A percentile compares a stretch with the other conserved stretches of the same genome.
Evolutionary conservation across 2,329 filamentous ascomycete genomes (phyloP).

Genomic region (Cladosporium sp.): DNA sequence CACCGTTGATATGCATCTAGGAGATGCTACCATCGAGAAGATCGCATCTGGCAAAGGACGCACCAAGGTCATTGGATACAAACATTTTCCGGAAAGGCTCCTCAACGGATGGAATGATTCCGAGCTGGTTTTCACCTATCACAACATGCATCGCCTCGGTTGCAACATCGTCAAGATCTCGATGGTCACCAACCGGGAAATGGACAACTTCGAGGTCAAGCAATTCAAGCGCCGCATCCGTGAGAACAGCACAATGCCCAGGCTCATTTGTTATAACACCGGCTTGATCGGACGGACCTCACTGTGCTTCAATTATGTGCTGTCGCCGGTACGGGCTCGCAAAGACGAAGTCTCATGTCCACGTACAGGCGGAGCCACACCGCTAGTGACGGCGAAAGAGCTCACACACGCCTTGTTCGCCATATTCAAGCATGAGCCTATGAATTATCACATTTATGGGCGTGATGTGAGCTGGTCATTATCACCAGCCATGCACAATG

Average conservation of each 20-base stretch:
- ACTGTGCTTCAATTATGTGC: slow-evolving; percentile 58
- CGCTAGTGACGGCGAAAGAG: slow-evolving; percentile 54
- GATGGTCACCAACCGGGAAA: slow-evolving; percentile 49
- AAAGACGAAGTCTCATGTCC: slow-evolving; percentile 1
- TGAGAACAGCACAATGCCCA: slow-evolving; percentile 15
- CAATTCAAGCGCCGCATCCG: slow-evolving; percentile 47
- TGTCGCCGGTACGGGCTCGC: slow-evolving; percentile 49
- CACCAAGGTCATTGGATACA: slow-evolving; percentile 57
- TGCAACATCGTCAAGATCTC: slow-evolving; percentile 59
- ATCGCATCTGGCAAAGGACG: slow-evolving; percentile 48
- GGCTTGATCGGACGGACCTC: slow-evolving; percentile 58
- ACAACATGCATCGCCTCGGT: slow-evolving; percentile 50
- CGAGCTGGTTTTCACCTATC: slow-evolving; percentile 52
- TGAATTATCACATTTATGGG: slow-evolving; percentile 71
- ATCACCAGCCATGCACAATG: slow-evolving; percentile 72
- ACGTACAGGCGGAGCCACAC: slow-evolving; percentile 17
- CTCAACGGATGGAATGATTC: slow-evolving; percentile 51
- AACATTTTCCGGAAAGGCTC: slow-evolving; percentile 38
- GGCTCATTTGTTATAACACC: slow-evolving; percentile 45
- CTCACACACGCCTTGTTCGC: slow-evolving; percentile 61
- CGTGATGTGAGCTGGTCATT: slow-evolving; percentile 65
- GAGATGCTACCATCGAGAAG: slow-evolving; percentile 45
- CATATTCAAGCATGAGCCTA: slow-evolving; percentile 60
- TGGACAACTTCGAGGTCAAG: slow-evolving; percentile 58
- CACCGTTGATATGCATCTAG: slow-evolving; percentile 55